phyloP scores from a whole-genome alignment of 306 rosid genomes.

The Canavalia ensiformis region DNA sequence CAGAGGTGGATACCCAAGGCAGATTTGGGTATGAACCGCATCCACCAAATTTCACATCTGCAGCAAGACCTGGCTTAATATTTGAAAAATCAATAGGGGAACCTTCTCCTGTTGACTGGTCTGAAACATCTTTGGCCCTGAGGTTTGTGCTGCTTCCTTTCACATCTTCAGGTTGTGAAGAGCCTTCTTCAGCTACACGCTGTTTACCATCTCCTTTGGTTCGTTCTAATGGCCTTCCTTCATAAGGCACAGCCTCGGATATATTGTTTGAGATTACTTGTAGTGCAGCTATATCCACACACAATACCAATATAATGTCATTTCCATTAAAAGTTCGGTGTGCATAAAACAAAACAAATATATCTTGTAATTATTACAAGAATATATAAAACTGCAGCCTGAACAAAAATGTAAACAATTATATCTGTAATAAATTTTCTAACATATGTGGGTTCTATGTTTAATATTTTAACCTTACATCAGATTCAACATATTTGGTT shows the following conservation, averaged over 20 bases:
- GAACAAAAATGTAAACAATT: slow-evolving; percentile 29
- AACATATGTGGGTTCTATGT: slow-evolving; percentile 15
- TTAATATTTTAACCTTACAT: slow-evolving; percentile 30
- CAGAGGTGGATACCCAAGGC: slow-evolving; percentile 98
- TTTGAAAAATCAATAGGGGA: slow-evolving; percentile 68
- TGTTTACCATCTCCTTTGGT: slow-evolving; percentile 77
- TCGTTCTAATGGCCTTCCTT: slow-evolving; percentile 71
- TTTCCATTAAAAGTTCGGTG: slow-evolving; percentile 30
- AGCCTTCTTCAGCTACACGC: slow-evolving; percentile 72
- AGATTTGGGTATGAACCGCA: slow-evolving; percentile 86
- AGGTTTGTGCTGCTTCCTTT: slow-evolving; percentile 80
- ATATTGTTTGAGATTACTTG: slow-evolving; percentile 61
- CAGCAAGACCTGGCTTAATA: slow-evolving; percentile 89
- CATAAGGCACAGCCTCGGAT: slow-evolving; percentile 64
- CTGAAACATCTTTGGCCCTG: slow-evolving; percentile 73
- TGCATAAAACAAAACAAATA: slow-evolving; percentile 9
- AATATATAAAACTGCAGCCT: slow-evolving; percentile 9
- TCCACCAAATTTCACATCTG: slow-evolving; percentile 90
- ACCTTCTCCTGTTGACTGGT: slow-evolving; percentile 62
- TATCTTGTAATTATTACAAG: slow-evolving; percentile 4
- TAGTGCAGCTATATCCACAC: slow-evolving; percentile 57
- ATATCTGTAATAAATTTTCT: slow-evolving; percentile 15
- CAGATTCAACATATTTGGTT: slow-evolving; percentile 11
- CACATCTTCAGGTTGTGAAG: slow-evolving; percentile 73
- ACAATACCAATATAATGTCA: slow-evolving; percentile 43